Evolutionary conservation across 148 eudicot species (phyloP).

Genomic region (Silene conica): DNA sequence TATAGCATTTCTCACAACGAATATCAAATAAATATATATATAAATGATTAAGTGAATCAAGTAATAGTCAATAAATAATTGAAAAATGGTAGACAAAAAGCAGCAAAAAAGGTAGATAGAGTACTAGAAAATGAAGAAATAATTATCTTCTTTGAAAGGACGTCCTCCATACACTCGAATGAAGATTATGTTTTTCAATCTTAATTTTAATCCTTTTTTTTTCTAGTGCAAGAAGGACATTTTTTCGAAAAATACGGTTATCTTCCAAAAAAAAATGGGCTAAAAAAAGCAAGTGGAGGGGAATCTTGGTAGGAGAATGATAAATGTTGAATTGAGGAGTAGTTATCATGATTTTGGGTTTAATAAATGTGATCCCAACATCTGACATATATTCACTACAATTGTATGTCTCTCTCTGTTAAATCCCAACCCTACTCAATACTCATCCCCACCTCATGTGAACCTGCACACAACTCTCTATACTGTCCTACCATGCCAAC

Average conservation of each 20-base stretch:
- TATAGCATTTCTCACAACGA: too few relatives aligned
- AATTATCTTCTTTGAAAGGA: too few relatives aligned
- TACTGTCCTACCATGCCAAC: too few relatives aligned
- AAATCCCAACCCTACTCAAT: constrained; percentile 8
- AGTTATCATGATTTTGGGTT: constrained; percentile 29
- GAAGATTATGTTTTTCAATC: too few relatives aligned
- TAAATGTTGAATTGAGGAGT: constrained; percentile 20
- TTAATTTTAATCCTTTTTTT: too few relatives aligned
- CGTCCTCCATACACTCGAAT: too few relatives aligned
- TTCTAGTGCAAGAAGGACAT: too few relatives aligned
- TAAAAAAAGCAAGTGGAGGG: constrained; percentile 6
- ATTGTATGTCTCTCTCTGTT: neutral
- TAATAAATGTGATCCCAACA: constrained; percentile 14
- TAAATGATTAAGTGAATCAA: too few relatives aligned
- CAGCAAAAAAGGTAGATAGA: neutral
- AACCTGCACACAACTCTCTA: constrained; percentile 18
- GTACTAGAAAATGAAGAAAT: too few relatives aligned
- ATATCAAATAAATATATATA: too few relatives aligned
- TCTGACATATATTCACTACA: constrained; percentile 27
- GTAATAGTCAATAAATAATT: neutral
- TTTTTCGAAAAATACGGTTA: too few relatives aligned
- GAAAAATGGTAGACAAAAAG: neutral
- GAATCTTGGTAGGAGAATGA: constrained; percentile 27
- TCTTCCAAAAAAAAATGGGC: too few relatives aligned
- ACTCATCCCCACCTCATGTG: constrained; percentile 30